Percentiles rank a stretch among this genome's conserved stretches.
Conservation (phyloP, 192 early-diverging fungal species). For the Jimgerdemannia lactiflua region DNA sequence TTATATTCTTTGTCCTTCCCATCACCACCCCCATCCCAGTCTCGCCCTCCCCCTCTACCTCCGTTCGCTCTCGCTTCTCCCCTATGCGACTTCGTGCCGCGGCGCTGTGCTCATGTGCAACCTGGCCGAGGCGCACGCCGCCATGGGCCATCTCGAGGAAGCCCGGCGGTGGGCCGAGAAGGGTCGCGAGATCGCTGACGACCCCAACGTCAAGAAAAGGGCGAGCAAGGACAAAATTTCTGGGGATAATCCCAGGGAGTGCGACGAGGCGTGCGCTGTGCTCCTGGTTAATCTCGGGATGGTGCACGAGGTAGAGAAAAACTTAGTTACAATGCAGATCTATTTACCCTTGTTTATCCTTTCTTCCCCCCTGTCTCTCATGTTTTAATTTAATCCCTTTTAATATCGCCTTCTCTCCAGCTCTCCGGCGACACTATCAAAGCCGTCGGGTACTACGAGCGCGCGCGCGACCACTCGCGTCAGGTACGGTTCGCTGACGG, state of each 20-base stretch:
- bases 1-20: constrained; percentile 1
- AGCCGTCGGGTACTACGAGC: constrained; percentile 36
- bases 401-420: constrained; percentile 6
- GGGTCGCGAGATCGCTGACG: constrained; percentile 40
- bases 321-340: neutral
- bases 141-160: constrained; percentile 43
- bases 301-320: constrained; percentile 46
- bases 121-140: constrained; percentile 52
- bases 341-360: neutral
- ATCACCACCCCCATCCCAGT: constrained; percentile 15
- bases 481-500: constrained; percentile 33
- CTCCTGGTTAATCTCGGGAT: constrained; percentile 55
- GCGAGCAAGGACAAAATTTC: constrained; percentile 20
- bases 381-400: neutral
- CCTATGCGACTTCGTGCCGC: constrained; percentile 41
- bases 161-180: constrained; percentile 52
- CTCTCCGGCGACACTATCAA: constrained; percentile 35
- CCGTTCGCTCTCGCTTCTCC: constrained; percentile 40
- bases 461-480: constrained; percentile 38
- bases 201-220: constrained; percentile 33
- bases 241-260: constrained; percentile 11
- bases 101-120: constrained; percentile 56
- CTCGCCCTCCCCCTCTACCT: constrained; percentile 55
- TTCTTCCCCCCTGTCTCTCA: constrained; percentile 8
- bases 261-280: constrained; percentile 52